Evolutionary conservation across 2,329 filamentous ascomycete species (phyloP).

Genomic region (Diaporthe sp.): DNA sequence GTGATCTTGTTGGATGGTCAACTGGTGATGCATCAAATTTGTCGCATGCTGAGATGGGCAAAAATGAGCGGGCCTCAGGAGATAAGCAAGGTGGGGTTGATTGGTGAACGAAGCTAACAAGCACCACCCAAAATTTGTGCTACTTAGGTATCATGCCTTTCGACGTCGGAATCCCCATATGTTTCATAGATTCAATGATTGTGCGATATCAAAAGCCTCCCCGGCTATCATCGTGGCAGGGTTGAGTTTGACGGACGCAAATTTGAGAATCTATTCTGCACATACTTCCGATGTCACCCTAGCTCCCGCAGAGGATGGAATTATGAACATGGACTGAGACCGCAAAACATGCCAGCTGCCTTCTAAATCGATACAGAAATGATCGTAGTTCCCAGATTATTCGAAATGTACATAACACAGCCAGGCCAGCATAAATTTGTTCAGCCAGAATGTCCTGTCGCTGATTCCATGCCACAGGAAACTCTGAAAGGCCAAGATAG

Average conservation of each 20-base stretch:
- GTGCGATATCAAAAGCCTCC: not conserved
- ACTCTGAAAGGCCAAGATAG: not conserved
- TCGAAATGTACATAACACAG: not conserved
- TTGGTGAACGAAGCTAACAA: not conserved
- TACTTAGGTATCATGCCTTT: not conserved
- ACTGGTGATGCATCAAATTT: not conserved
- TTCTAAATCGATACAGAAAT: not conserved
- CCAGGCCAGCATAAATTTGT: not conserved
- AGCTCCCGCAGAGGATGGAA: no score
- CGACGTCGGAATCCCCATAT: not conserved
- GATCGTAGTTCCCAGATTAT: not conserved
- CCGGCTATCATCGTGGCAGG: not conserved
- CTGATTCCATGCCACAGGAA: not conserved
- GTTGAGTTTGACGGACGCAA: not conserved
- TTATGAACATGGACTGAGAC: not conserved
- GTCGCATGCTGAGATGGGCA: not conserved
- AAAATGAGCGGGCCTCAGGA: not conserved
- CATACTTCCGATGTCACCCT: not conserved
- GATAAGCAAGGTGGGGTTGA: constrained; percentile 12
- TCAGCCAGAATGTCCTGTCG: not conserved
- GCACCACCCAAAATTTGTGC: no score
- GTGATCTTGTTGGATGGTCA: not conserved
- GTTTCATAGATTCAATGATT: not conserved
- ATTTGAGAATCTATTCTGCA: not conserved
- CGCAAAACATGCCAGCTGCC: not conserved